These are phyloP conservation scores for Chrysoporthe cubensis DNA, from an alignment of 2,329 filamentous ascomycete genomes.

Conservation along the genomic window DNA sequence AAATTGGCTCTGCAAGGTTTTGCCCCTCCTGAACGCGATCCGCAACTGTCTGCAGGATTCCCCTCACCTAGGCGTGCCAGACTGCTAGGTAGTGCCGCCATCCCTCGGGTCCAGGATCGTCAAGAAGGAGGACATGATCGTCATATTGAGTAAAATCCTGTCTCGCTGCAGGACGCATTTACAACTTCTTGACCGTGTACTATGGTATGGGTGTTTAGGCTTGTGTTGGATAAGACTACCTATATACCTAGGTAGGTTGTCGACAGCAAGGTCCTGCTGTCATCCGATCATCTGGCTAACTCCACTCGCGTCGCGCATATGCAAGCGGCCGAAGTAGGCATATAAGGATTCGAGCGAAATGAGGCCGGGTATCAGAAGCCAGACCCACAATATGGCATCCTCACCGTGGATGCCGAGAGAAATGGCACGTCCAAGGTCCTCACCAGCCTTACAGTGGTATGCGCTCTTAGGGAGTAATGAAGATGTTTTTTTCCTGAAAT, in stretches of 20 bases:
- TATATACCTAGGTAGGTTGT: neutral
- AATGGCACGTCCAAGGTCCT: too few species aligned
- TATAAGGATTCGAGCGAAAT: too few species aligned
- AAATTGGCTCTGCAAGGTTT: neutral
- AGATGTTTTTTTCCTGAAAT: too few species aligned
- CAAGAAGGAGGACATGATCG: neutral
- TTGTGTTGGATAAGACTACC: neutral
- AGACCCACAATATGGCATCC: too few species aligned
- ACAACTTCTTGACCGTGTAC: neutral
- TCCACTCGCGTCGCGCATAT: neutral
- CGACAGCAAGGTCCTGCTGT: neutral
- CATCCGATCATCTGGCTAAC: neutral
- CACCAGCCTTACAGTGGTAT: too few species aligned
- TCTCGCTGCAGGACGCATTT: neutral
- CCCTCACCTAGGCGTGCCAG: constrained; percentile 6
- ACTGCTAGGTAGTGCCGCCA: neutral
- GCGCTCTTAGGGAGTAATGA: too few species aligned
- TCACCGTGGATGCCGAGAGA: too few species aligned
- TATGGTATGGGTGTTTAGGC: neutral
- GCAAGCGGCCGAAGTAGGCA: too few species aligned
- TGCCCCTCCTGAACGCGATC: neutral
- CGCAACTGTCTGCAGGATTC: constrained; percentile 12
- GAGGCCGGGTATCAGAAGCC: too few species aligned
- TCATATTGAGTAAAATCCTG: neutral
- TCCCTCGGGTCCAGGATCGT: neutral